These are phyloP conservation scores for Claviceps maximensis DNA, from an alignment of 2,329 filamentous ascomycete species.

Conservation along the genomic window DNA sequence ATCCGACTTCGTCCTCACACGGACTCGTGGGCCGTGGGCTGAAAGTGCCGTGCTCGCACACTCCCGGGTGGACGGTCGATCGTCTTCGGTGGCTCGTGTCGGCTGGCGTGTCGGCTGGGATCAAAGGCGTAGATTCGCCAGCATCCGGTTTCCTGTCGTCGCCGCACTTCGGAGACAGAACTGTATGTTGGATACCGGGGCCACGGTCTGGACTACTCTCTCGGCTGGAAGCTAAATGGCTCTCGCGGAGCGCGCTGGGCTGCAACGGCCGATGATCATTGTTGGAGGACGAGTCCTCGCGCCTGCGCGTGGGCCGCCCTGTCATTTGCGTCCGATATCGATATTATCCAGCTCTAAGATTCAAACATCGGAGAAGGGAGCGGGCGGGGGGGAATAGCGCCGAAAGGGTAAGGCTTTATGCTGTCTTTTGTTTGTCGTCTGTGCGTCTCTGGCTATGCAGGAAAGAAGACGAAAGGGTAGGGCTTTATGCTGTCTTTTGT, in stretches of 20 bases:
- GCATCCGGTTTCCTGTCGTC: conserved; percentile 12
- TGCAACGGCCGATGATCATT: conserved; percentile 27
- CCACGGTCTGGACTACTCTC: conserved; percentile 9
- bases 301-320: conserved; percentile 15
- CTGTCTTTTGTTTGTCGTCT: background rate
- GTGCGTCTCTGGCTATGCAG: background rate
- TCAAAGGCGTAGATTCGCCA: conserved; percentile 39
- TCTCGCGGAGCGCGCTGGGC: conserved; percentile 33
- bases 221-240: conserved; percentile 22
- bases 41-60: conserved; percentile 63
- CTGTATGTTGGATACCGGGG: conserved; percentile 6
- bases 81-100: conserved; percentile 4
- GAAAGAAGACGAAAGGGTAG: background rate
- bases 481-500: background rate
- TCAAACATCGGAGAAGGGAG: background rate
- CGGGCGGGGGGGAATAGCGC: background rate
- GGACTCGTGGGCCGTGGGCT: conserved; percentile 50
- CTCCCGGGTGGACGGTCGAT: conserved; percentile 22
- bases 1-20: conserved; percentile 16
- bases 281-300: conserved; percentile 15
- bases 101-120: conserved; percentile 15
- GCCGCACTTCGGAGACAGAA: conserved; percentile 2
- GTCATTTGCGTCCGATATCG: conserved; percentile 11
- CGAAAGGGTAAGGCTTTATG: background rate
- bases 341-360: background rate